Evolutionary conservation across 306 rosid genomes (phyloP).

Genomic region (Macrotyloma uniflorum): DNA sequence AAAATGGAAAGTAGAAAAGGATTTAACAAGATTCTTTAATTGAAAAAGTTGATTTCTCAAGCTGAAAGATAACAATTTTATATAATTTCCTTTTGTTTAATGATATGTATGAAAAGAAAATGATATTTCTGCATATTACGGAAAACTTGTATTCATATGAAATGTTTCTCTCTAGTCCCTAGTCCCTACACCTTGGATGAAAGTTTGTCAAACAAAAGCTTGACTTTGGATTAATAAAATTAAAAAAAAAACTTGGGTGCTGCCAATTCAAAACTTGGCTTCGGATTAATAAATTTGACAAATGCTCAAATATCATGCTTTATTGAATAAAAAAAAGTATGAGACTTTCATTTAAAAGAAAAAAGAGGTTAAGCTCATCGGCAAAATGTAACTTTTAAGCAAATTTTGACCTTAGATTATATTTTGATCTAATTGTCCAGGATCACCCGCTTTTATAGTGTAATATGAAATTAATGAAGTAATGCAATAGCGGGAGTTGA

Average conservation of each 20-base stretch:
- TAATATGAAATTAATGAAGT: constrained; percentile 6
- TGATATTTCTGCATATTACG: constrained; percentile 29
- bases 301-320: not conserved
- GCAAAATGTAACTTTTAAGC: not conserved
- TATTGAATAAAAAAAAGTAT: not conserved
- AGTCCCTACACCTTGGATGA: constrained; percentile 10
- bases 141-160: constrained; percentile 3
- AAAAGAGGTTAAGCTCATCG: not conserved
- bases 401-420: constrained; percentile 3
- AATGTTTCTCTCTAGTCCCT: constrained; percentile 12
- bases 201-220: not conserved
- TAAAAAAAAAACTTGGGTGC: not conserved
- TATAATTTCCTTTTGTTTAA: not conserved
- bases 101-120: constrained; percentile 1
- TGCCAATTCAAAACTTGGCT: not conserved
- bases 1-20: constrained; percentile 5
- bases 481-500: not conserved
- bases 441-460: not conserved
- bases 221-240: not conserved
- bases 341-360: not conserved
- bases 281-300: constrained; percentile 3
- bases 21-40: not conserved
- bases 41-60: not conserved
- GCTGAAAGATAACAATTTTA: constrained; percentile 18
- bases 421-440: constrained; percentile 2